phyloP scores from a whole-genome alignment of 78 protist genomes.

The Speleostelium caveatum region DNA sequence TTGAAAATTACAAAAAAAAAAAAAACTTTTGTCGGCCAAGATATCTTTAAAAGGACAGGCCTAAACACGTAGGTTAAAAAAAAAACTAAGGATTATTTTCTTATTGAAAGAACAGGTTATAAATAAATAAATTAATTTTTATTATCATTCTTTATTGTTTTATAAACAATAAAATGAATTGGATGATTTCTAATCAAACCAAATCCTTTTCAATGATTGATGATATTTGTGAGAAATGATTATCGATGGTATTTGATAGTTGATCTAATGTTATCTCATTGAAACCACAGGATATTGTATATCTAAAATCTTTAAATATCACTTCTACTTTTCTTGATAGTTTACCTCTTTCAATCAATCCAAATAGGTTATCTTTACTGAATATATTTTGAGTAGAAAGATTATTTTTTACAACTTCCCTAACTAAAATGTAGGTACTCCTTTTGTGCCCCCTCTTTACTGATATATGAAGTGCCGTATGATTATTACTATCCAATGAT shows the following conservation, averaged over 20 bases:
- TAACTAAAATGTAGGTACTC: background rate
- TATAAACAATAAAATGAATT: too few relatives aligned
- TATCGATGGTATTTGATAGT: conserved; percentile 33
- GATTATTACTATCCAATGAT: background rate
- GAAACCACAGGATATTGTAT: conserved; percentile 63
- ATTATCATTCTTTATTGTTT: too few relatives aligned
- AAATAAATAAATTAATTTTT: too few relatives aligned
- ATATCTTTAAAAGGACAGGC: too few relatives aligned
- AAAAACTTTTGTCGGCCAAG: too few relatives aligned
- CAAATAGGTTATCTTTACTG: background rate
- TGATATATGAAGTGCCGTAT: conserved; percentile 45
- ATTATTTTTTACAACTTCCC: background rate
- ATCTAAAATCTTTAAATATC: conserved; percentile 11
- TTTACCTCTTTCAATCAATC: conserved; percentile 16
- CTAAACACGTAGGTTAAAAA: too few relatives aligned
- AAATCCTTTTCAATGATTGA: background rate
- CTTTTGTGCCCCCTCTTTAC: conserved; percentile 44
- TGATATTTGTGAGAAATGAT: conserved; percentile 20
- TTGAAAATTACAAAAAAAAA: too few relatives aligned
- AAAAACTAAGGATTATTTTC: too few relatives aligned
- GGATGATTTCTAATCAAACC: too few relatives aligned
- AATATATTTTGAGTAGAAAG: background rate
- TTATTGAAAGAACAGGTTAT: too few relatives aligned
- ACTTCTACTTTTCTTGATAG: conserved; percentile 29
- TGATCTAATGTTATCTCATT: conserved; percentile 21